These are phyloP conservation scores for Sporisorium graminicola DNA, from an alignment of 1,284 basidiomycete genomes.

Conservation along the genomic window DNA sequence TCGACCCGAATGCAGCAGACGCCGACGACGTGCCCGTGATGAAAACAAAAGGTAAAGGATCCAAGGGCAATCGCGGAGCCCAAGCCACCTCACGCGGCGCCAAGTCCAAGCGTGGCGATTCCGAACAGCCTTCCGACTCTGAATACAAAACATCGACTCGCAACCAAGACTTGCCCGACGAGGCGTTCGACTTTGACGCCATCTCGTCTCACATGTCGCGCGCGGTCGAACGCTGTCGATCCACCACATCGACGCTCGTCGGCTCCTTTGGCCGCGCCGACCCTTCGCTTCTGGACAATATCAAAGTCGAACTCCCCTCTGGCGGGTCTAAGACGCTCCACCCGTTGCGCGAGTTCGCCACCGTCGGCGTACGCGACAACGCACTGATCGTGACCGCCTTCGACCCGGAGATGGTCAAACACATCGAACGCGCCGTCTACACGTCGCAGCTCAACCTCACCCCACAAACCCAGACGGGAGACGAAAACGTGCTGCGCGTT, in stretches of 20 bases:
- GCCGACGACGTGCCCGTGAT: slow-evolving; percentile 62
- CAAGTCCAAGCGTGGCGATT: slow-evolving; percentile 43
- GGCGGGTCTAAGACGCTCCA: slow-evolving; percentile 28
- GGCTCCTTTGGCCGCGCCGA: slow-evolving; percentile 58
- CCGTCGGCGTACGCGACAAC: slow-evolving; percentile 64
- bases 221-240: slow-evolving; percentile 50
- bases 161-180: slow-evolving; percentile 55
- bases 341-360: slow-evolving; percentile 63
- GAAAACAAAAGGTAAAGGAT: slow-evolving; percentile 61
- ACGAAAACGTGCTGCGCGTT: slow-evolving; percentile 62
- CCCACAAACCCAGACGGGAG: slow-evolving; percentile 56
- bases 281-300: slow-evolving; percentile 56
- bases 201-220: slow-evolving; percentile 53
- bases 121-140: slow-evolving; percentile 11
- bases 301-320: slow-evolving; percentile 50
- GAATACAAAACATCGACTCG: slow-evolving; percentile 48
- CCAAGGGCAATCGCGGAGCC: slow-evolving; percentile 38
- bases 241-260: slow-evolving; percentile 50
- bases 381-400: slow-evolving; percentile 63
- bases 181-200: slow-evolving; percentile 53
- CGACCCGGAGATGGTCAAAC: slow-evolving; percentile 62
- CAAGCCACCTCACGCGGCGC: slow-evolving; percentile 32
- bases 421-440: slow-evolving; percentile 67
- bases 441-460: slow-evolving; percentile 57
- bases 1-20: slow-evolving; percentile 35